Evolutionary conservation across 768 basidiomycete genomes (phyloP).

Genomic region (Hygrocybe punicea): DNA sequence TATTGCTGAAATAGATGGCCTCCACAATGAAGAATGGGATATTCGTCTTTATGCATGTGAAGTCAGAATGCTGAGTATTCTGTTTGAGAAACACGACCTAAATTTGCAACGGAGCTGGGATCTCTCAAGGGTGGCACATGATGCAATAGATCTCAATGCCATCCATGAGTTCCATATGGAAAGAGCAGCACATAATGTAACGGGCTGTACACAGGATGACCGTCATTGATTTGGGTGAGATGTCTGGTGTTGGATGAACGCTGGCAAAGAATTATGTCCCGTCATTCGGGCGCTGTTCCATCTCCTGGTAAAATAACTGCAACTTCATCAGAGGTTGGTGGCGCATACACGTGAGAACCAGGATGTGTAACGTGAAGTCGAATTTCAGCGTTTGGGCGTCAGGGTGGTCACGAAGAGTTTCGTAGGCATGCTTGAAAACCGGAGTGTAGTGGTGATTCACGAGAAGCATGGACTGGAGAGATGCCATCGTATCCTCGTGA

Average conservation of each 20-base stretch:
- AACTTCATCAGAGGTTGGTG: constrained; percentile 39
- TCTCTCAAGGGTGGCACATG: not conserved
- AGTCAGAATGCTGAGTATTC: constrained; percentile 31
- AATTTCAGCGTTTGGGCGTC: constrained; percentile 16
- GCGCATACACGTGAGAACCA: too few relatives aligned
- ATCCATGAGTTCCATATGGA: constrained; percentile 36
- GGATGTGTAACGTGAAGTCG: constrained; percentile 7
- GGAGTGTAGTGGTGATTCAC: constrained; percentile 24
- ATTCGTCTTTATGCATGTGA: constrained; percentile 23
- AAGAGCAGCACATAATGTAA: constrained; percentile 31
- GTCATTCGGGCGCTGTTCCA: constrained; percentile 15
- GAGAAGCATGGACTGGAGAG: constrained; percentile 24
- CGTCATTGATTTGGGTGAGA: constrained; percentile 30
- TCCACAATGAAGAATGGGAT: constrained; percentile 30
- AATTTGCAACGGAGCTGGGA: not conserved
- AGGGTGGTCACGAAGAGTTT: constrained; percentile 26
- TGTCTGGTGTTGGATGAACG: not conserved
- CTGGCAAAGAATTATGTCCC: constrained; percentile 34
- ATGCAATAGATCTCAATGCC: constrained; percentile 22
- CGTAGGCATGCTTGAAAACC: constrained; percentile 32
- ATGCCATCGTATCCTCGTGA: constrained; percentile 14
- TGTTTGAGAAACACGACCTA: constrained; percentile 17
- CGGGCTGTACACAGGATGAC: constrained; percentile 32
- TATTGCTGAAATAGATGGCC: constrained; percentile 44
- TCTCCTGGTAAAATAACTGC: constrained; percentile 36